A percentile compares a stretch with the other conserved stretches of the same genome.
phyloP scores from a whole-genome alignment of 345 rosid genomes.

The Triadica sebifera region DNA sequence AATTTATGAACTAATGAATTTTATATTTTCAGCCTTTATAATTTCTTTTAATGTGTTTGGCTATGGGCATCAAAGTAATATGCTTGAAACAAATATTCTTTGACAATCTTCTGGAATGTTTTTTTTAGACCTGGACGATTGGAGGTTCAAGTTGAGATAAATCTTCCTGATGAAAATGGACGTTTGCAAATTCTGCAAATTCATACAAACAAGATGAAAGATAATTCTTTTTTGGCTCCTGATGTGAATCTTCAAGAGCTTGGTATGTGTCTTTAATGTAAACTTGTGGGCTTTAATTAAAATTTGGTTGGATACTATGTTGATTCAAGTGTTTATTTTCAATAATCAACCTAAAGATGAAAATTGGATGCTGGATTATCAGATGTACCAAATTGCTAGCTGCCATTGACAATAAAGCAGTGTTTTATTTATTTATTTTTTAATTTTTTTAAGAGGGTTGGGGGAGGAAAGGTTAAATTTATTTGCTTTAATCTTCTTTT shows the following conservation, averaged over 20 bases:
- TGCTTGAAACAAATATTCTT: background rate
- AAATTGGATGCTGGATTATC: background rate
- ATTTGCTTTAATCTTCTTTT: background rate
- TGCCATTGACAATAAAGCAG: background rate
- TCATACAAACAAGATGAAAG: slow-evolving; percentile 98
- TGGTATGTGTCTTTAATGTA: slow-evolving; percentile 47
- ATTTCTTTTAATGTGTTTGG: background rate
- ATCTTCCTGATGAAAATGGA: slow-evolving; percentile 98
- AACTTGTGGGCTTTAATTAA: slow-evolving; percentile 12
- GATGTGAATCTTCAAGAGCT: slow-evolving; percentile 86
- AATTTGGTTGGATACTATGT: background rate
- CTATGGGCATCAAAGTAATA: background rate
- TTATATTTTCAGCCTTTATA: background rate
- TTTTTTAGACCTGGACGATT: slow-evolving; percentile 83
- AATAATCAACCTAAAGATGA: background rate
- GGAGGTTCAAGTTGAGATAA: slow-evolving; percentile 99
- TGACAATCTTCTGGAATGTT: slow-evolving; percentile 8
- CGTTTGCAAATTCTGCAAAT: slow-evolving; percentile 95
- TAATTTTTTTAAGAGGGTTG: background rate
- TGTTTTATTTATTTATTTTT: background rate
- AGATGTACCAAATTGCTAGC: background rate
- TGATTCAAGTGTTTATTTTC: background rate
- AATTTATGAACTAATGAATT: background rate
- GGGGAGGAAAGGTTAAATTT: background rate
- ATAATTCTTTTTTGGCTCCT: slow-evolving; percentile 84